Evolutionary conservation across 192 early-diverging fungal species (phyloP).

Genomic region (Coemansia sp.): DNA sequence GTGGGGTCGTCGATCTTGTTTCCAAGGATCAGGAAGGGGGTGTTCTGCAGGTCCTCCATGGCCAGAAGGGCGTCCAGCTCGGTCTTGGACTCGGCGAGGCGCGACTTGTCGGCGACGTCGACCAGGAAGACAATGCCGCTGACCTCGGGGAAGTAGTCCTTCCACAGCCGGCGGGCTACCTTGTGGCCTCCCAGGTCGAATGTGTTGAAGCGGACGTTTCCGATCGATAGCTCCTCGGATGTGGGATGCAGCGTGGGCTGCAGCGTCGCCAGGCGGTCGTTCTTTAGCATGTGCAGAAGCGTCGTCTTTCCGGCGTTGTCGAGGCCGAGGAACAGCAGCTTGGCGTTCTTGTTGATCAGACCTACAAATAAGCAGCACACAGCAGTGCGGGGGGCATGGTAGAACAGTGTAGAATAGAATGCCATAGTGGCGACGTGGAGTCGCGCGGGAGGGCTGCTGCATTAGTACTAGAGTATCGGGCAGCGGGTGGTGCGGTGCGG

Average conservation of each 20-base stretch:
- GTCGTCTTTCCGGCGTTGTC: slow-evolving; percentile 99
- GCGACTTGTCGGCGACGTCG: slow-evolving; percentile 79
- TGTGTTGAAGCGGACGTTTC: slow-evolving; percentile 95
- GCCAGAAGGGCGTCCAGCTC: slow-evolving; percentile 92
- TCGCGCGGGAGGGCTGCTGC: too few relatives aligned
- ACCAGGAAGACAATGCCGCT: slow-evolving; percentile 98
- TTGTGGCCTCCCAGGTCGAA: slow-evolving; percentile 97
- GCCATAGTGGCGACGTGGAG: too few relatives aligned
- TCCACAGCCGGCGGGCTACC: slow-evolving; percentile 97
- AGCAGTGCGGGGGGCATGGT: too few relatives aligned
- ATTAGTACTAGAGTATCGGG: too few relatives aligned
- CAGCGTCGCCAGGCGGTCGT: slow-evolving; percentile 90
- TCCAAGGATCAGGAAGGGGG: slow-evolving; percentile 95
- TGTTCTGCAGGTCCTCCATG: slow-evolving; percentile 88
- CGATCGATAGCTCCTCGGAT: slow-evolving; percentile 96
- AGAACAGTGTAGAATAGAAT: too few relatives aligned
- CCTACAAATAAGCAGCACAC: too few relatives aligned
- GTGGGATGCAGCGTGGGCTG: slow-evolving; percentile 96
- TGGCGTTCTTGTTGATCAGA: slow-evolving; percentile 98
- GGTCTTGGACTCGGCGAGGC: slow-evolving; percentile 87
- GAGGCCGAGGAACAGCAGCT: slow-evolving; percentile 96
- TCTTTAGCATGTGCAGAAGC: slow-evolving; percentile 99
- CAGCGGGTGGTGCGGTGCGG: too few relatives aligned
- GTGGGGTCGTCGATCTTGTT: slow-evolving; percentile 98
- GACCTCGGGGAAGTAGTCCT: slow-evolving; percentile 98